Evolutionary conservation across 352 stramenopile species (phyloP).

Genomic region (Aphanomyces cochlioides): DNA sequence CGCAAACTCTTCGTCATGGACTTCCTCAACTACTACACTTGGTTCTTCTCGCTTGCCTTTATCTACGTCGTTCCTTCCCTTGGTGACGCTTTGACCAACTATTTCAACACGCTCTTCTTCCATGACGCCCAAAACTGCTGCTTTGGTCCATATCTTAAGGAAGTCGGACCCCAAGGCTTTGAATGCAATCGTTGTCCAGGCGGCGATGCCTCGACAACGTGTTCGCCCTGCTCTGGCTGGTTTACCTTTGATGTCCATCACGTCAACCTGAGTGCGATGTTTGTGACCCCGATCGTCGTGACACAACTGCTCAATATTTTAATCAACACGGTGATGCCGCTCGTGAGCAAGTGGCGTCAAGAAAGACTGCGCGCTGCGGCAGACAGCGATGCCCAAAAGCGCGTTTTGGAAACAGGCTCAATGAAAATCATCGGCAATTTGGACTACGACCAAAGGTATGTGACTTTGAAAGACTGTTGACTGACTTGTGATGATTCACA

Average conservation of each 20-base stretch:
- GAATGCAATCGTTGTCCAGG: slow-evolving; percentile 30
- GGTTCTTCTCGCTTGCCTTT: slow-evolving; percentile 88
- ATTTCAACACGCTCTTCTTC: slow-evolving; percentile 76
- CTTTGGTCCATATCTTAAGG: slow-evolving; percentile 79
- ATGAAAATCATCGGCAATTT: slow-evolving; percentile 81
- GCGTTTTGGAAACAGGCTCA: slow-evolving; percentile 58
- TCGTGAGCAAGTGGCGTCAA: slow-evolving; percentile 61
- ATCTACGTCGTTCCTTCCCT: slow-evolving; percentile 82
- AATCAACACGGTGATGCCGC: slow-evolving; percentile 56
- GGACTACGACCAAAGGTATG: slow-evolving; percentile 67
- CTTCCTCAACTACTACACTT: slow-evolving; percentile 90
- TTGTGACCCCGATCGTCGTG: slow-evolving; percentile 82
- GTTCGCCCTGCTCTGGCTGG: slow-evolving; percentile 70
- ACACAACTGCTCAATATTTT: slow-evolving; percentile 79
- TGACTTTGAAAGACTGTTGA: background rate
- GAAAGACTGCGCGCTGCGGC: slow-evolving; percentile 55
- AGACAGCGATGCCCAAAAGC: slow-evolving; percentile 61
- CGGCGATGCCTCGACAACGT: slow-evolving; percentile 52
- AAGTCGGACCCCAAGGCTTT: slow-evolving; percentile 50
- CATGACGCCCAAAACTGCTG: slow-evolving; percentile 83
- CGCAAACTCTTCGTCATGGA: slow-evolving; percentile 82
- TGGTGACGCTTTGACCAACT: slow-evolving; percentile 81
- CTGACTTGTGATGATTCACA: background rate
- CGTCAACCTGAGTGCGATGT: slow-evolving; percentile 81
- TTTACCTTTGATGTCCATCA: slow-evolving; percentile 82